Base-by-base conservation (phyloP, 495 filamentous ascomycete species). In the Aspergillus cavernicola region DNA sequence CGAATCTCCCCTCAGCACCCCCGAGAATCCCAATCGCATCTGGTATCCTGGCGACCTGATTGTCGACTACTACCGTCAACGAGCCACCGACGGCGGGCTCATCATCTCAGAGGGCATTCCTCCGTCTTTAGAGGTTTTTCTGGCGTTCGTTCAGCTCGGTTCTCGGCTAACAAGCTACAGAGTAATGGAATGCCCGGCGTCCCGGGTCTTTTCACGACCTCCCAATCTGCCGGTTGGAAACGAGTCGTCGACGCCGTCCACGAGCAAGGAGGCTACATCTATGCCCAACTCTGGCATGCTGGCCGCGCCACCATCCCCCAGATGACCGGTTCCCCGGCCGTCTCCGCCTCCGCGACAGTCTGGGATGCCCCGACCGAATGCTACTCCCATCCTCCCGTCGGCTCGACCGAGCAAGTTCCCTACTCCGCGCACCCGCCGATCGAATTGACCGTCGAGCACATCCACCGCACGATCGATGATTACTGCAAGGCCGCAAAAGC, bases 41-140 rank as follows among this genome's bases (percentile, higher is more conserved):
- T 76, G 72, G 70, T 63, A 69, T 31, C 73, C 76, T 16, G 72
- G 73, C 11, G 66, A 75, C 40, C 60, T 78, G 20, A 58, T 78
- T n/a, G 66, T 65, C 51, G 74, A 80, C 23, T 82, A 84, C 64
- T 83, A 84, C 62, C 46, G 60, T 1, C 80, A 85, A 52, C 71
- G 80, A 8, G 67, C 80, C 2, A 74, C 75, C 7, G 55, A 71
- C 12, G 81, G 81, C 11, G 76, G 77, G 1, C 56, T 84, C n/a
- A 65, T 83, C 31, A 79, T 84, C 32, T 71, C 72, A 5, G 79
- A 83, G 60, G 81, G 74, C 0, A 72, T 76, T n/a, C 68, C 74
- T n/a, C 73, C 77, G 24, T 77, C 70, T n/a, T 57, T 72, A 1
- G 72, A 76, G 64, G 67, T 72, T n/a, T n/a, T n/a, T n/a, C n/a